Evolutionary conservation across 305 asterid species (phyloP).

Genomic region (Caryopteris hybrid): DNA sequence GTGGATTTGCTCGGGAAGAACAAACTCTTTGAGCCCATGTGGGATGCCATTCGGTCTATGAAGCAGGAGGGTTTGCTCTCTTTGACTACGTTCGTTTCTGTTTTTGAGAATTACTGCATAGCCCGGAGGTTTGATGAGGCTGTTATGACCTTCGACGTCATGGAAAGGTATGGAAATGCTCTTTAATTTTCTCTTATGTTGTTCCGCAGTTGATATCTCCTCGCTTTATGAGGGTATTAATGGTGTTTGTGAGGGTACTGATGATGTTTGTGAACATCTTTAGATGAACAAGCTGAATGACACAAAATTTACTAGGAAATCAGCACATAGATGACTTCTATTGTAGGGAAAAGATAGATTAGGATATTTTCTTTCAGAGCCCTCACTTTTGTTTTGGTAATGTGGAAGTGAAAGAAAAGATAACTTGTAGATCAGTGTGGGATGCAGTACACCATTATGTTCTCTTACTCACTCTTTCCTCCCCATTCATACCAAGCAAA

Average conservation of each 20-base stretch:
- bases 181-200: neutral
- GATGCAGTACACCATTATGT: neutral
- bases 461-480: neutral
- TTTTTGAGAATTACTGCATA: constrained; percentile 54
- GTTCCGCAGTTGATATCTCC: neutral
- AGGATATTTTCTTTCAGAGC: neutral
- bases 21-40: constrained; percentile 59
- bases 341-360: neutral
- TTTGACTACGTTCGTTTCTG: constrained; percentile 55
- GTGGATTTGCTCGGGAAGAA: constrained; percentile 73
- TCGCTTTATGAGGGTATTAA: neutral
- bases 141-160: constrained; percentile 56
- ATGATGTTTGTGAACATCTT: neutral
- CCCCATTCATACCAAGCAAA: neutral
- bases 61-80: constrained; percentile 54
- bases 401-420: neutral
- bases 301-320: neutral
- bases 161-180: constrained; percentile 41
- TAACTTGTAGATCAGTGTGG: neutral
- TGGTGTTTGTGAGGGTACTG: neutral
- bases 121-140: constrained; percentile 59
- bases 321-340: neutral
- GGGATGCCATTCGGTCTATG: constrained; percentile 80
- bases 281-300: neutral
- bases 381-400: neutral